Base-by-base conservation (phyloP, 73 alveolate species). In the Halteria grandinella region DNA sequence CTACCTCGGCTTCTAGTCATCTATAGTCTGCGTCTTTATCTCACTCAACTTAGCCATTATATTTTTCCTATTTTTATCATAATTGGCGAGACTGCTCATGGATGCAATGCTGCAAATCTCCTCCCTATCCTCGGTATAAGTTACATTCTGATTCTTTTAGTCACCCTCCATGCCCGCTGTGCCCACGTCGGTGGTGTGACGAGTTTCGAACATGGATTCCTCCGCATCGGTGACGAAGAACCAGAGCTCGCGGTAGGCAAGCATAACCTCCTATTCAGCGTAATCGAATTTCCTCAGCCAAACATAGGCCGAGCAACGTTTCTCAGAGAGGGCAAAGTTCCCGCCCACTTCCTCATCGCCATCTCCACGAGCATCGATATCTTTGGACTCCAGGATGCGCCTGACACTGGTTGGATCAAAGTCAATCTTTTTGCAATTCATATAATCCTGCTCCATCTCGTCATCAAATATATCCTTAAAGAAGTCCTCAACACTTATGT, bases 21-120 rank as follows among this genome's bases (percentile, higher is more conserved):
- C 75, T n/a, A 53, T 53, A 36, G 85, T 53, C 55, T 52, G 27
- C 2, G 85, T 73, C 41, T 73, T 73, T 10, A 73, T 73, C n/a
- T 73, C 85, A 36, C 75, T 50, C n/a, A 73, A 37, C 34, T 73
- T 73, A 34, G 57, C 55, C 12, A 73, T 18, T 15, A 73, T 34
- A 37, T 53, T 73, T 41, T 73, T 73, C 43, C 71, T 53, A 33
- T 48, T 52, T 36, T 73, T 73, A 53, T 73, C 71, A 34, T 73
- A 73, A 28, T 73, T 73, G 14, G 85, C 85, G 5, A 73, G 28
- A 34, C 62, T 25, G 12, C 75, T 47, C 20, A 73, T 66, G 3
- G 85, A 73, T 21, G 85, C 85, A 1, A 73, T 73, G 2, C 75
- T 54, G 25, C 85, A 73, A 6, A 73, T 52, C 15, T 73, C 85